These are phyloP conservation scores for Puccinia sorghi DNA, from an alignment of 1,284 basidiomycete species.

Conservation along the genomic window DNA sequence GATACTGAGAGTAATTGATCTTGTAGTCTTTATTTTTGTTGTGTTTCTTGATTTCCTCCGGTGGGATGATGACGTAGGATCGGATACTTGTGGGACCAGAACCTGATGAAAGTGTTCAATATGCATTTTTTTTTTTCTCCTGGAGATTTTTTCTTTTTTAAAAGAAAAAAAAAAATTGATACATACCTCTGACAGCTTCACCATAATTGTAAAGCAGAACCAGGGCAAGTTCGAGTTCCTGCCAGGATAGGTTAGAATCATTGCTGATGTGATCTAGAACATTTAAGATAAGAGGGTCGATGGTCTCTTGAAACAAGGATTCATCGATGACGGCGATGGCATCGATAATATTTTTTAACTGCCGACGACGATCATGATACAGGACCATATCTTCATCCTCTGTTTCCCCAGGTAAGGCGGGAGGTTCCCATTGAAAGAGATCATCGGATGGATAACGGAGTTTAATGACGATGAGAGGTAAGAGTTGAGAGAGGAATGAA, in stretches of 20 bases:
- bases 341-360: constrained; percentile 78
- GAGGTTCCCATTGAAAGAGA: constrained; percentile 83
- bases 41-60: constrained; percentile 46
- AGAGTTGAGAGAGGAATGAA: constrained; percentile 75
- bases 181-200: constrained; percentile 62
- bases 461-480: constrained; percentile 80
- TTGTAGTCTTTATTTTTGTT: constrained; percentile 49
- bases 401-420: constrained; percentile 74
- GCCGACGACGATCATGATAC: constrained; percentile 85
- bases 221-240: constrained; percentile 87
- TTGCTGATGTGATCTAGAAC: constrained; percentile 69
- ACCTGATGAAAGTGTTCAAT: constrained; percentile 5
- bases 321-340: constrained; percentile 78
- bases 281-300: constrained; percentile 70
- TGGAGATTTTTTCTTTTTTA: not conserved
- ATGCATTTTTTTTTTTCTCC: not conserved
- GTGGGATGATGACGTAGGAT: constrained; percentile 42
- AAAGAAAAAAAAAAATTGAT: not conserved
- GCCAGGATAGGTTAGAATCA: constrained; percentile 70
- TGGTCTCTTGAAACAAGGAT: constrained; percentile 72
- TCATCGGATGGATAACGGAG: constrained; percentile 61
- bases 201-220: constrained; percentile 92
- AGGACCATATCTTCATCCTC: constrained; percentile 85
- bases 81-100: constrained; percentile 26
- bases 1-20: constrained; percentile 59